Conservation (phyloP, 1,284 basidiomycete genomes). For the Stereum hirsutum region DNA sequence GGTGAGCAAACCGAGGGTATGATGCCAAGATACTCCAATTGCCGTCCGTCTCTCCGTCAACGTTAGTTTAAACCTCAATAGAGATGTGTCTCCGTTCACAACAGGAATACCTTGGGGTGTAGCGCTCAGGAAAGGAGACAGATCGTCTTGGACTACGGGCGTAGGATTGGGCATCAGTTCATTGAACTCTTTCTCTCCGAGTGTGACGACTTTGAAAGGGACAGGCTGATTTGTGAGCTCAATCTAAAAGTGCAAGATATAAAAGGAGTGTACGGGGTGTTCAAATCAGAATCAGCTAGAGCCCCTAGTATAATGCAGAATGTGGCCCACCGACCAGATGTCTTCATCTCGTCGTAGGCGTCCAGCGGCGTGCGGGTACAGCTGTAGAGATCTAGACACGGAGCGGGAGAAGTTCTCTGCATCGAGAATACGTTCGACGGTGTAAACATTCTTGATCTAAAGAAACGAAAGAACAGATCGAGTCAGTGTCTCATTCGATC, state of each 20-base stretch:
- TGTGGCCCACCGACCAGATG: neutral
- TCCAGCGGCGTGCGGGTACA: neutral
- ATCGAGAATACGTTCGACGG: neutral
- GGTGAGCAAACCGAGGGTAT: neutral
- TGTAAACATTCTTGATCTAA: neutral
- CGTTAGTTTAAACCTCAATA: neutral
- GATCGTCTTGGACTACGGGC: neutral
- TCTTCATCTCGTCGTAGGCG: neutral
- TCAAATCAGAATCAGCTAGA: too few relatives aligned
- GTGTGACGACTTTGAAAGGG: neutral
- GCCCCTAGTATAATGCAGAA: too few relatives aligned
- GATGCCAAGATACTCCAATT: neutral
- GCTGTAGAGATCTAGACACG: neutral
- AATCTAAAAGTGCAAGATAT: too few relatives aligned
- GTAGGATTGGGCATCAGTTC: too few relatives aligned
- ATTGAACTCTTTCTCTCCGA: neutral
- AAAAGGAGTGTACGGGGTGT: too few relatives aligned
- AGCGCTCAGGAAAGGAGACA: neutral
- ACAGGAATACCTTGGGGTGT: neutral
- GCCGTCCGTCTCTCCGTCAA: neutral
- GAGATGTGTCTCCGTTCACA: neutral
- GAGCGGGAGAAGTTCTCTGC: neutral
- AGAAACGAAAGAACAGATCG: too few relatives aligned
- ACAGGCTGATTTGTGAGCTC: neutral
- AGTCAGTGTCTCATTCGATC: too few relatives aligned